Percentiles rank a stretch among this genome's conserved stretches.
phyloP scores from a whole-genome alignment of 352 stramenopile genomes.

The Pythium coloratum region DNA sequence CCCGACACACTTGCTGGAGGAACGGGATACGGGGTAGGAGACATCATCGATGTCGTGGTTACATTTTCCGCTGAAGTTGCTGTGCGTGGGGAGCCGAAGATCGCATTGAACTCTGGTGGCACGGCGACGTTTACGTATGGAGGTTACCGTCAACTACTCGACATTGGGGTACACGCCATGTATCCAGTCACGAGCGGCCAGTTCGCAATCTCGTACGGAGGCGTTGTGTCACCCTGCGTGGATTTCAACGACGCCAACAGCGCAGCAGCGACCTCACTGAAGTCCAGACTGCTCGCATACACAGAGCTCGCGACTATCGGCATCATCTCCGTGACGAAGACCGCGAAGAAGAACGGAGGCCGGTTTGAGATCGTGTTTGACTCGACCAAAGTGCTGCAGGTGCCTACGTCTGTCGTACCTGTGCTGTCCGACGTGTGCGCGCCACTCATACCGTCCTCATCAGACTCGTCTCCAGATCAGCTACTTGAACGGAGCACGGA shows the following conservation, averaged over 20 bases:
- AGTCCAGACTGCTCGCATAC: slow-evolving; percentile 46
- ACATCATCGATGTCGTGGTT: slow-evolving; percentile 69
- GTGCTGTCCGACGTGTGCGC: slow-evolving; percentile 53
- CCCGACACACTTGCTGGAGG: slow-evolving; percentile 30
- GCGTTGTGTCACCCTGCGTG: slow-evolving; percentile 44
- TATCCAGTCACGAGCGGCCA: slow-evolving; percentile 56
- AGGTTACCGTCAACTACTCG: slow-evolving; percentile 62
- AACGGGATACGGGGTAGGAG: slow-evolving; percentile 58
- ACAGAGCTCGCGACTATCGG: slow-evolving; percentile 46
- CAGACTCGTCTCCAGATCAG: slow-evolving; percentile 33
- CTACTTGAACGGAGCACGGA: slow-evolving; percentile 43
- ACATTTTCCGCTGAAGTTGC: slow-evolving; percentile 58
- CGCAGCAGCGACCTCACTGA: slow-evolving; percentile 39
- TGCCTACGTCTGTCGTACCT: slow-evolving; percentile 42
- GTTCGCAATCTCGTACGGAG: slow-evolving; percentile 55
- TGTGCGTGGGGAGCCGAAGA: slow-evolving; percentile 40
- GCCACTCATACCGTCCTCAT: slow-evolving; percentile 41
- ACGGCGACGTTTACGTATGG: slow-evolving; percentile 48
- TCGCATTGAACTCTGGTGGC: slow-evolving; percentile 53
- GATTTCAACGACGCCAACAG: slow-evolving; percentile 52
- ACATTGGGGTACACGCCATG: slow-evolving; percentile 61
- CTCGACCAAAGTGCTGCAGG: slow-evolving; percentile 38
- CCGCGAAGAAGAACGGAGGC: slow-evolving; percentile 51
- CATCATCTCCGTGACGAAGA: slow-evolving; percentile 46
- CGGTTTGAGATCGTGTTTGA: slow-evolving; percentile 63